These are phyloP conservation scores for Pezicula radicicola DNA, from an alignment of 2,329 filamentous ascomycete genomes.

Conservation along the genomic window DNA sequence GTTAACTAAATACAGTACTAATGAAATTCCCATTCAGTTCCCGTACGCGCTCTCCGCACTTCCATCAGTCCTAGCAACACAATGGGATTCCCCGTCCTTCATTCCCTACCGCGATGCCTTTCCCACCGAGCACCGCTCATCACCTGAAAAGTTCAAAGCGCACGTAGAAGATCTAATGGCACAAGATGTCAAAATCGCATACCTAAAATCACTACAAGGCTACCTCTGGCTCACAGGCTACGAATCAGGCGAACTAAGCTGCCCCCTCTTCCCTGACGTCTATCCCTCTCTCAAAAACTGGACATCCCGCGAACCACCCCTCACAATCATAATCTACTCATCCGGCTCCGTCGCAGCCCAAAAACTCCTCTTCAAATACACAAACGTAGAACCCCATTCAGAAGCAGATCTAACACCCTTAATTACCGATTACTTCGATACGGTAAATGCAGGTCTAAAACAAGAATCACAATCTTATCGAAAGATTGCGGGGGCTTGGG, in stretches of 20 bases:
- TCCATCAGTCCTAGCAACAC: conserved; percentile 56
- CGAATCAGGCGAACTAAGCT: conserved; percentile 63
- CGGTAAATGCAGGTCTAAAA: conserved; percentile 76
- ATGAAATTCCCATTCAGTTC: conserved; percentile 50
- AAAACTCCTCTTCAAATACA: conserved; percentile 72
- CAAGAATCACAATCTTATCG: conserved; percentile 64
- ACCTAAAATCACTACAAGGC: conserved; percentile 77
- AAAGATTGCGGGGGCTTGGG: conserved; percentile 16
- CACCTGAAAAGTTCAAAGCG: conserved; percentile 56
- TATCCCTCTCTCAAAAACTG: conserved; percentile 59
- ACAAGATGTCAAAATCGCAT: conserved; percentile 71
- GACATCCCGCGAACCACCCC: conserved; percentile 41
- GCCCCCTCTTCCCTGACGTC: conserved; percentile 74
- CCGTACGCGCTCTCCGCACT: conserved; percentile 71
- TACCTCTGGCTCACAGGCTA: conserved; percentile 78
- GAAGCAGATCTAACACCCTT: conserved; percentile 53
- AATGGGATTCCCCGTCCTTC: conserved; percentile 67
- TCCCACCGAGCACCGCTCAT: conserved; percentile 58
- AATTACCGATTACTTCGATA: conserved; percentile 73
- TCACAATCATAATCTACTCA: conserved; percentile 72
- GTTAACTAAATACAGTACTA: not conserved
- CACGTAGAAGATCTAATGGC: conserved; percentile 70
- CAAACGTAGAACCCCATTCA: conserved; percentile 40
- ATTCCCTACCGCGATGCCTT: conserved; percentile 68
- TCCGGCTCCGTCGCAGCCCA: conserved; percentile 79